phyloP scores from a whole-genome alignment of 2,329 filamentous ascomycete genomes.

The Cercospora sojina region DNA sequence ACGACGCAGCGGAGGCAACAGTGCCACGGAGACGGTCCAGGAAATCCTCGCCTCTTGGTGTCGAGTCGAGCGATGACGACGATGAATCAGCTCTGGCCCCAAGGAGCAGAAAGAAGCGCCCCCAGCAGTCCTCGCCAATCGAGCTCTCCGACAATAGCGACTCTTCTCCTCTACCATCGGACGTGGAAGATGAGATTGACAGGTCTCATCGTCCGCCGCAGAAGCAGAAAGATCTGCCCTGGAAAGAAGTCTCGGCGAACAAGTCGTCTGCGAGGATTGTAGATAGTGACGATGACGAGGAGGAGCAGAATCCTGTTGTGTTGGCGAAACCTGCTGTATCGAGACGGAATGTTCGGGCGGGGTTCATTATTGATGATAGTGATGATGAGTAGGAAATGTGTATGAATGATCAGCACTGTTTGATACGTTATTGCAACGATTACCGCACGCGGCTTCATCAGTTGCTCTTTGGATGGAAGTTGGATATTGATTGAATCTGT shows the following conservation, averaged over 20 bases:
- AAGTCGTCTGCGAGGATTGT: conserved; percentile 41
- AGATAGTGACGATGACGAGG: conserved; percentile 46
- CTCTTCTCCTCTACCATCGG: conserved; percentile 15
- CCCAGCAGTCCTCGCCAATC: conserved; percentile 14
- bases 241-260: conserved; percentile 35
- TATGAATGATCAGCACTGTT: background rate
- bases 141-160: conserved; percentile 21
- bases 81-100: background rate
- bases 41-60: background rate
- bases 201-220: conserved; percentile 5
- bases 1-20: background rate
- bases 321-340: conserved; percentile 33
- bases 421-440: background rate
- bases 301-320: conserved; percentile 34
- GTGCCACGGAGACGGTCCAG: background rate
- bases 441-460: background rate
- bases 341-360: conserved; percentile 42
- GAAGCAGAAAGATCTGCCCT: conserved; percentile 11
- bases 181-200: conserved; percentile 22
- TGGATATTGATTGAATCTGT: background rate
- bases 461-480: background rate
- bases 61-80: conserved; percentile 5
- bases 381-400: conserved; percentile 24
- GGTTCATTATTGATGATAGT: conserved; percentile 47
- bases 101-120: background rate